Evolutionary conservation across 805 yeast genomes (phyloP), one percentile per base, ranked within the genome.

Genomic region (Wickerhamomyces queroliae): DNA sequence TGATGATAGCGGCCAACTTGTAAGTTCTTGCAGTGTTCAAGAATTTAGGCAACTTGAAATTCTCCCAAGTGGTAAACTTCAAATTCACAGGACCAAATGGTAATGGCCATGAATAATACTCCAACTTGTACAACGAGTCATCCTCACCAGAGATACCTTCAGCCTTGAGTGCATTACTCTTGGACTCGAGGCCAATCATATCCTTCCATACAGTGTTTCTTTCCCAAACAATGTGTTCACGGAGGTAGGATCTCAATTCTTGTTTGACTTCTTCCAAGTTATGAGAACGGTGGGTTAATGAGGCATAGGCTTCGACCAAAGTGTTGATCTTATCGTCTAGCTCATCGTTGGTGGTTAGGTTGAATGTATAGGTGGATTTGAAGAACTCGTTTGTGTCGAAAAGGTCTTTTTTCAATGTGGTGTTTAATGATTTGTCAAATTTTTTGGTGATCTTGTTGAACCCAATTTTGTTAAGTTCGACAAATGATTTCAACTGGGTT

Each of bases 161-260:
- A 16, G 63, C 66, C 21, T 48, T 38, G 23, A 50, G 49, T 13
- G 52, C 55, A 38, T 58, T 59, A 2, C 84, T 68, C 46, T 86
- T 81, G 42, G 91, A 69, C 55, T 87, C 95, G 53, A 90, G 64
- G 7, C 93, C 91, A 47, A 90, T 75, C 82, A 91, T 80, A 58
- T 90, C 96, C 52, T 93, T 80, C 98, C 98, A 90, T 16, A 89
- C 95, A 0, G 96, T 90, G 56, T 86, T 86, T 62, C 98, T 76
- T 63, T 90, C 97, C 95, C 96, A 91, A 16, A 90, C 96, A 35
- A 90, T 85, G 58, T 89, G 95, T 53, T 91, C 97, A 43, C 96
- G 74, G 46, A 91, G 64, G 45, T 72, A 77, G 2, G 80, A 70
- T 40, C 77, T 75, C 45, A 81, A 62, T 51, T 78, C 84, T 4